Evolutionary conservation across 73 alveolate species (phyloP), one percentile per base, ranked within the genome.

Genomic region (Paramecium octaurelia): DNA sequence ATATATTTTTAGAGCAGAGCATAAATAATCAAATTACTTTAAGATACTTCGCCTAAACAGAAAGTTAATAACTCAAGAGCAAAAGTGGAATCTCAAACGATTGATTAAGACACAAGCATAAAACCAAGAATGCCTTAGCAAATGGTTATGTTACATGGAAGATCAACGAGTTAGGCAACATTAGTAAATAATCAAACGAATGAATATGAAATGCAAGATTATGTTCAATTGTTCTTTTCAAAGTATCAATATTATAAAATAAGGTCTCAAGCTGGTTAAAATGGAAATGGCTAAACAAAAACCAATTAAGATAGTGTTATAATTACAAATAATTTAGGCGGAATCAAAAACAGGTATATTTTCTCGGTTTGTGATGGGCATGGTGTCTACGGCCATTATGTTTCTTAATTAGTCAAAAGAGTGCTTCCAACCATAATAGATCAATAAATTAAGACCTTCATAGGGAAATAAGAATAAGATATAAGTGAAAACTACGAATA

Each of bases 311-410:
- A 80, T 46, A 42, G 76, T 46, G 91, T 80, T 20, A 80, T 80
- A 20, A 42, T 80, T 9, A 38, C 70, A 40, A 80, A 80, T 42
- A 80, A 80, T 43, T 80, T 31, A 31, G 76, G 73, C 1, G 91
- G 91, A 40, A 31, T 44, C 38, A 80, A 80, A 24, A 80, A 80
- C 46, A 80, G 91, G 11, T 83, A 89, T 20, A 38, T 89, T 3
- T 89, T 70, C 76, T 68, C 94, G 7, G 94, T 89, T 10, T 89
- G 90, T 70, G 98, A 96, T 93, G 98, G 98, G 12, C 98, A 96
- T 69, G 98, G 98, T 8, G 93, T 95, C 18, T 93, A 93, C 92
- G 98, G 98, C 0, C 97, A 96, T 91, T 95, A 93, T 89, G 96
- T 93, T 4, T 92, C 95, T 6, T 46, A 86, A 27, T 93, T 93